These are phyloP conservation scores for Microbotryum violaceum DNA, from an alignment of 1,284 basidiomycete genomes.

Conservation along the genomic window DNA sequence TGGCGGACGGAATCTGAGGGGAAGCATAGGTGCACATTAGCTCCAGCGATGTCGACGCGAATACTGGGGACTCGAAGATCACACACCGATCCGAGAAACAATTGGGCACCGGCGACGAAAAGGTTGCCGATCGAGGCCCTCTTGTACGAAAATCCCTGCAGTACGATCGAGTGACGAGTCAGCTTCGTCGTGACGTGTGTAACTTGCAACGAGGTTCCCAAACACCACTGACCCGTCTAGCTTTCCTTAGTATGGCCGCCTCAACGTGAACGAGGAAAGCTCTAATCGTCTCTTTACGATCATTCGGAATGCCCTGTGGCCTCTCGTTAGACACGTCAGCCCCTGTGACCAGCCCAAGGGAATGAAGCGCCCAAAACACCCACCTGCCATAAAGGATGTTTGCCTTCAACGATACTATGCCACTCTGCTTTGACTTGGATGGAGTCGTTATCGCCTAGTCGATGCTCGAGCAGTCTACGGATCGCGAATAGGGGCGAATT, in stretches of 20 bases:
- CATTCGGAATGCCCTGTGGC: slow-evolving; percentile 61
- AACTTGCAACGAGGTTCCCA: background rate
- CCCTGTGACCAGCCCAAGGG: background rate
- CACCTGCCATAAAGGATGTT: slow-evolving; percentile 70
- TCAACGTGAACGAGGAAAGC: slow-evolving; percentile 45
- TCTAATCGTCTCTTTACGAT: slow-evolving; percentile 81
- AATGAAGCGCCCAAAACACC: background rate
- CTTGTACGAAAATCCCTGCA: slow-evolving; percentile 83
- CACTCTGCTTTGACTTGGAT: slow-evolving; percentile 38
- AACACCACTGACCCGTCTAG: slow-evolving; percentile 7
- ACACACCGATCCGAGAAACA: slow-evolving; percentile 73
- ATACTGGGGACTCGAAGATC: background rate
- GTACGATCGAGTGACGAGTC: slow-evolving; percentile 49
- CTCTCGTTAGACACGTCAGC: background rate
- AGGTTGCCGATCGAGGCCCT: slow-evolving; percentile 52
- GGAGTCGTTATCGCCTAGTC: slow-evolving; percentile 51
- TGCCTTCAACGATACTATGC: slow-evolving; percentile 83
- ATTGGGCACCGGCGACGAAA: slow-evolving; percentile 66
- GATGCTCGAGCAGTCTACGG: slow-evolving; percentile 28
- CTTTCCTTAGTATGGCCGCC: slow-evolving; percentile 23
- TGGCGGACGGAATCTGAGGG: slow-evolving; percentile 60
- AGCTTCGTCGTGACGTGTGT: no score
- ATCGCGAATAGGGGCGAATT: slow-evolving; percentile 28
- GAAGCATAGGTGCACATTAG: slow-evolving; percentile 33
- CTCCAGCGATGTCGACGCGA: slow-evolving; percentile 19